phyloP scores from a whole-genome alignment of 768 basidiomycete genomes.

The Pulveroboletus frians region DNA sequence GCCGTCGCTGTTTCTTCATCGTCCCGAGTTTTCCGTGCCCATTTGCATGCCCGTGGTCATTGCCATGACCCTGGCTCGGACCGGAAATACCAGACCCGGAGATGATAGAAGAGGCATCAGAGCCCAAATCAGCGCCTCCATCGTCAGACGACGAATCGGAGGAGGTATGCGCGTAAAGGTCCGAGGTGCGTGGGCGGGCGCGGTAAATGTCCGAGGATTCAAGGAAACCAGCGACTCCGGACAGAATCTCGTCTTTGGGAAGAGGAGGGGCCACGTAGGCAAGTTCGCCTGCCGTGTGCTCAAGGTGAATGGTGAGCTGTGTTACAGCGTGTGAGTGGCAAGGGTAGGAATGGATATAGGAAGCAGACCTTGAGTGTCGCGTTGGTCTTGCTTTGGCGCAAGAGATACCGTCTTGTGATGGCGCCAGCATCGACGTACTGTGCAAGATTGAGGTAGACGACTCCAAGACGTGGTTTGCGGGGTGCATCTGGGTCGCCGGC shows the following conservation, averaged over 20 bases:
- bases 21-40: neutral
- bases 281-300: constrained; percentile 49
- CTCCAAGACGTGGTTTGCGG: constrained; percentile 57
- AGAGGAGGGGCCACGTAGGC: constrained; percentile 61
- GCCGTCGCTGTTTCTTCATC: constrained; percentile 22
- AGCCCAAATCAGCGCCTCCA: constrained; percentile 5
- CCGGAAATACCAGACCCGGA: constrained; percentile 8
- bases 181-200: constrained; percentile 47
- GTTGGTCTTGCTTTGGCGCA: constrained; percentile 73
- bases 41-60: neutral
- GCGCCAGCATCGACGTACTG: constrained; percentile 60
- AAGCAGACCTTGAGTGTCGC: constrained; percentile 61
- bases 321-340: neutral
- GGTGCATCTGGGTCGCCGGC: constrained; percentile 52
- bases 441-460: constrained; percentile 65
- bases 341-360: neutral
- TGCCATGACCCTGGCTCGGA: neutral
- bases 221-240: constrained; percentile 58
- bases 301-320: constrained; percentile 57
- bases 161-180: constrained; percentile 33
- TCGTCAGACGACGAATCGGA: constrained; percentile 30
- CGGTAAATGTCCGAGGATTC: constrained; percentile 48
- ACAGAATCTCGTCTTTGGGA: constrained; percentile 67
- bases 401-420: constrained; percentile 60
- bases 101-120: constrained; percentile 19